Conservation (phyloP, 148 eudicot species). For the Rhododendron williamsianum region DNA sequence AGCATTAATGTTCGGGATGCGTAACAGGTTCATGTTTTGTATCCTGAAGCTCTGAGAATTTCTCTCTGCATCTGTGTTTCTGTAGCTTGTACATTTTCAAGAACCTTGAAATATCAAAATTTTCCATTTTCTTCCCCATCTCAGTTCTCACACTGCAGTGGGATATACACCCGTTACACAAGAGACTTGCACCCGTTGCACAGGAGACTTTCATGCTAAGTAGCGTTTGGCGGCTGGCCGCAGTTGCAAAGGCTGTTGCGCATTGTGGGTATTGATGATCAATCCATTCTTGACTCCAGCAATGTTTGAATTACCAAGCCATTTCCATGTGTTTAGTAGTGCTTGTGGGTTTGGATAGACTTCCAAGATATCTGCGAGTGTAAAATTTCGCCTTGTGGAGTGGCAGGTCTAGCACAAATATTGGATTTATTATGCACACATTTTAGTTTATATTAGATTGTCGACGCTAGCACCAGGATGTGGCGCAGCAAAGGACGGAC, state of each 20-base stretch:
- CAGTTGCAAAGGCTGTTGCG: not conserved
- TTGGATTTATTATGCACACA: not conserved
- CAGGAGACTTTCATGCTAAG: too few species aligned
- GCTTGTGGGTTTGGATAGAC: not conserved
- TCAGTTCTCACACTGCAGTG: too few species aligned
- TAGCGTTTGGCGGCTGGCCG: not conserved
- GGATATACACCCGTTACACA: too few species aligned
- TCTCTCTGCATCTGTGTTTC: not conserved
- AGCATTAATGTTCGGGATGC: not conserved
- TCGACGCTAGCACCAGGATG: too few species aligned
- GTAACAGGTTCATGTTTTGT: not conserved
- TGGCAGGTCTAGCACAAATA: not conserved
- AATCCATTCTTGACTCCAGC: not conserved
- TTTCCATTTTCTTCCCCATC: too few species aligned
- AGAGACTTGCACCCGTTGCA: too few species aligned
- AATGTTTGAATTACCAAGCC: not conserved
- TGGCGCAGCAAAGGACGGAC: too few species aligned
- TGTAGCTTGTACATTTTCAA: not conserved
- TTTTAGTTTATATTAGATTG: not conserved
- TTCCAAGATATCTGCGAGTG: not conserved
- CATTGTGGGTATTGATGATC: not conserved
- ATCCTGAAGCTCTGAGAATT: not conserved
- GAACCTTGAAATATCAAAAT: not conserved
- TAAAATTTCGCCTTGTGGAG: not conserved
- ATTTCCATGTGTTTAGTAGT: not conserved